phyloP scores from a whole-genome alignment of 2,329 filamentous ascomycete genomes.

The Fusarium marasasianum region DNA sequence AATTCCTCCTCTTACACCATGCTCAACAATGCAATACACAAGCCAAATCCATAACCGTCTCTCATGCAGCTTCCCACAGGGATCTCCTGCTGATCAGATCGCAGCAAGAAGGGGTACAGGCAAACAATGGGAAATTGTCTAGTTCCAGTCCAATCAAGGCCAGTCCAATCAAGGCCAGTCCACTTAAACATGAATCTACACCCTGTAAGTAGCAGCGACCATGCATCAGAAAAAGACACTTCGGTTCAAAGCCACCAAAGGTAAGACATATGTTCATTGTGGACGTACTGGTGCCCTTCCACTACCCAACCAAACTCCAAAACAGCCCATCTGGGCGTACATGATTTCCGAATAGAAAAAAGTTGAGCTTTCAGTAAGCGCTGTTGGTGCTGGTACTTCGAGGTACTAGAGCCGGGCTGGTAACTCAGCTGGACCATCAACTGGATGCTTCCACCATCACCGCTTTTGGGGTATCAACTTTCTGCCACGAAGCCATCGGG shows the following conservation, averaged over 20 bases:
- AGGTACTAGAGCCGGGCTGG: constrained; percentile 16
- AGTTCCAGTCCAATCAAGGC: constrained; percentile 18
- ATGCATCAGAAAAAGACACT: constrained; percentile 7
- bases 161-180: constrained; percentile 15
- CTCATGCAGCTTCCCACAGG: constrained; percentile 42
- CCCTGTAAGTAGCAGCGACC: constrained; percentile 22
- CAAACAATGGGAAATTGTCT: constrained; percentile 3
- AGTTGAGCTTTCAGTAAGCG: constrained; percentile 30
- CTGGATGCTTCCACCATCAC: constrained; percentile 37
- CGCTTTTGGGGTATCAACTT: constrained; percentile 52
- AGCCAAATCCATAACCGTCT: constrained; percentile 22
- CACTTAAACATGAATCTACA: constrained; percentile 9
- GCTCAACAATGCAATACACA: constrained; percentile 39
- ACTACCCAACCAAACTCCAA: constrained; percentile 33
- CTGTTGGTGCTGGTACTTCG: constrained; percentile 27
- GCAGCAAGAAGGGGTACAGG: constrained; percentile 20
- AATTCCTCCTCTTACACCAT: constrained; percentile 40
- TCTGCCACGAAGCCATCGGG: constrained; percentile 42
- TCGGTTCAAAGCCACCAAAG: constrained; percentile 26
- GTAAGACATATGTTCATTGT: constrained; percentile 16
- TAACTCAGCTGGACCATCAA: constrained; percentile 32
- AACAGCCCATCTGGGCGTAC: constrained; percentile 23
- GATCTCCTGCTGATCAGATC: constrained; percentile 28
- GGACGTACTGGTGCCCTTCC: constrained; percentile 15
- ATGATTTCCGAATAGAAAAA: constrained; percentile 30